Conservation (phyloP, 2,329 filamentous ascomycete species). For the Didymella lethalis region DNA sequence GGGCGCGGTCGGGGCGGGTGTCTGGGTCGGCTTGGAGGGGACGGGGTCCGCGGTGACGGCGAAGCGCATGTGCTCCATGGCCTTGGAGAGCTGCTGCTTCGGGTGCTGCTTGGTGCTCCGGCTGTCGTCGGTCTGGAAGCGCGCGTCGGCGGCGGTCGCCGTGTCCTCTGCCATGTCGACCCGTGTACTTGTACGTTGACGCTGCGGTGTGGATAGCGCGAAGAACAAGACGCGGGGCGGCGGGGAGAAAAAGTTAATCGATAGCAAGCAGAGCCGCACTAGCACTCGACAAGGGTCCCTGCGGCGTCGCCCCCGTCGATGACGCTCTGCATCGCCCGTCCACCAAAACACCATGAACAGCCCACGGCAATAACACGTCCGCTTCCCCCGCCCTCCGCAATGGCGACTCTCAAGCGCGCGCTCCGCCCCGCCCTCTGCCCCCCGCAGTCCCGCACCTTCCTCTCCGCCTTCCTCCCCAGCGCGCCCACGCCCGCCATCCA, state of each 20-base stretch:
- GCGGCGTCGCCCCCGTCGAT: background rate
- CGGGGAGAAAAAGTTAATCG: slow-evolving; percentile 17
- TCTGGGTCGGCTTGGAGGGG: slow-evolving; percentile 13
- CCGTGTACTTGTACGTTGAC: background rate
- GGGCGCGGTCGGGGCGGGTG: too few relatives aligned
- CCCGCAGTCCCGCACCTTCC: slow-evolving; percentile 47
- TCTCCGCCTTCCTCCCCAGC: slow-evolving; percentile 56
- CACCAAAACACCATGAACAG: background rate
- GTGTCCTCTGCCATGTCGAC: slow-evolving; percentile 30
- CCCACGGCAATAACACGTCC: background rate
- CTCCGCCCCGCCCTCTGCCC: slow-evolving; percentile 48
- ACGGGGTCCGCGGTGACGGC: slow-evolving; percentile 56
- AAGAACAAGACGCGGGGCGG: slow-evolving; percentile 12
- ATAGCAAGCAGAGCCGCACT: slow-evolving; percentile 3
- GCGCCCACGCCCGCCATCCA: slow-evolving; percentile 56
- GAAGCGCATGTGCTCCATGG: slow-evolving; percentile 62
- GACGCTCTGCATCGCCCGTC: background rate
- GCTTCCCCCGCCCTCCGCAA: too few relatives aligned
- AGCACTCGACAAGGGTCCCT: background rate
- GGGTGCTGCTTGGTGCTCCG: slow-evolving; percentile 43
- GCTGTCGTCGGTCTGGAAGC: slow-evolving; percentile 45
- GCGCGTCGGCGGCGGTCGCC: slow-evolving; percentile 14
- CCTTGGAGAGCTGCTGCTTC: slow-evolving; percentile 58
- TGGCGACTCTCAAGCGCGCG: slow-evolving; percentile 45
- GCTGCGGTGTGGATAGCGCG: background rate